Base-by-base conservation (phyloP, 768 basidiomycete genomes). In the Dioszegia aurantiaca region DNA sequence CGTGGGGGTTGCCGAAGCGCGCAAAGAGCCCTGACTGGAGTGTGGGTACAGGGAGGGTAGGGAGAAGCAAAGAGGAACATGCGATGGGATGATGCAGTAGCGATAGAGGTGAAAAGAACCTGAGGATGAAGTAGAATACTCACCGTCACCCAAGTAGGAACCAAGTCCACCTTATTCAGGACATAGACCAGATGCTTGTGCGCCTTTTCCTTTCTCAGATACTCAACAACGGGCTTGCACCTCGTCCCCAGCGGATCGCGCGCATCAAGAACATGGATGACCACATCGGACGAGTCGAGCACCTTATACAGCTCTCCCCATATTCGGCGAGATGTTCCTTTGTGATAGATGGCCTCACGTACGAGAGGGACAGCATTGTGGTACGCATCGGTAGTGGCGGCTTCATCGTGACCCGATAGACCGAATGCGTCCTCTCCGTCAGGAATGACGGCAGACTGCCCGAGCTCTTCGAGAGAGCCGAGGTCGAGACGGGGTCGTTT, bases 251-350 rank as follows among this genome's bases (percentile, higher is more conserved):
- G 75, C 1, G 94, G 94, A 76, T 98, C 94, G 41, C 94, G 84
- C 17, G 94, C 93, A 77, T 99, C 94, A 60, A 99, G 80, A 49
- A 99, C 84, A 73, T 99, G 94, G 31, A 99, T 82, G 58, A 99
- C 83, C 40, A 98, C 90, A 72, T 99, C 94, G 6, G 91, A 94
- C 2, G 94, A 99, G 76, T 99, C 95, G 72, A 99, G 91, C 64
- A 99, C 94, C 77, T 99, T 99, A 83, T 99, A 98, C 6, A 98
- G 80, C 77, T 99, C 94, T 59, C 92, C 93, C 78, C 95, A 98
- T 60, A 99, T 99, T 21, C 94, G 86, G 33, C 88, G 82, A 11
- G 91, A 94, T 1, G 93, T 97, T 36, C 94, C 94, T 77, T 98
- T 98, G 49, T 87, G 84, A 70, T 91, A 95, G 58, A 94, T 90